Conservation (phyloP, 306 rosid species). For the Amphicarpaea edgeworthii region DNA sequence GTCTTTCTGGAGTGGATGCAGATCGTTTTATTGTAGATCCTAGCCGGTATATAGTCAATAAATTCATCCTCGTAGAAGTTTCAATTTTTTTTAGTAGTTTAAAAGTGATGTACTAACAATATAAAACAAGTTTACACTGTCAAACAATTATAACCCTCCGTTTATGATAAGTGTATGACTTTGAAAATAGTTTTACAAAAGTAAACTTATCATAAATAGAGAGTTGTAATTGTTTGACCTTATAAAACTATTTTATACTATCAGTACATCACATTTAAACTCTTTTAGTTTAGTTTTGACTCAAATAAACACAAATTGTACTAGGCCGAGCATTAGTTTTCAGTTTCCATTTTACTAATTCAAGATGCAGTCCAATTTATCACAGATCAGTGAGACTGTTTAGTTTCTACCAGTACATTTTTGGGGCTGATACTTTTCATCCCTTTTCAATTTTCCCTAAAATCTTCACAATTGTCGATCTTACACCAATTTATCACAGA, state of each 20-base stretch:
- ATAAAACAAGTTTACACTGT: too few relatives aligned
- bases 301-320: background rate
- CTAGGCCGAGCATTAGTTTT: background rate
- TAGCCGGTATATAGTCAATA: constrained; percentile 57
- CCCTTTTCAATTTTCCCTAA: background rate
- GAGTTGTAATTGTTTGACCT: too few relatives aligned
- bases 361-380: background rate
- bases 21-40: constrained; percentile 62
- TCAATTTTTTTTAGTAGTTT: too few relatives aligned
- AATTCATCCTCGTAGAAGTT: constrained; percentile 28
- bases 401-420: background rate
- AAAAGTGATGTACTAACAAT: too few relatives aligned
- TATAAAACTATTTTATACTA: too few relatives aligned
- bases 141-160: too few relatives aligned
- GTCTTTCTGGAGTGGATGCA: constrained; percentile 55
- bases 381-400: background rate
- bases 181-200: too few relatives aligned
- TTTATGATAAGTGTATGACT: too few relatives aligned
- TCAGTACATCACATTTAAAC: too few relatives aligned
- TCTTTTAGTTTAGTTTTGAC: constrained; percentile 1
- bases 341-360: constrained; percentile 1
- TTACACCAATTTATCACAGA: too few relatives aligned
- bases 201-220: too few relatives aligned
- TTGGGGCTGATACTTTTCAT: background rate
- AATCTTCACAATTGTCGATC: background rate